These are phyloP conservation scores for Leccinum fibrillosum DNA, from an alignment of 768 basidiomycete genomes.

Conservation along the genomic window DNA sequence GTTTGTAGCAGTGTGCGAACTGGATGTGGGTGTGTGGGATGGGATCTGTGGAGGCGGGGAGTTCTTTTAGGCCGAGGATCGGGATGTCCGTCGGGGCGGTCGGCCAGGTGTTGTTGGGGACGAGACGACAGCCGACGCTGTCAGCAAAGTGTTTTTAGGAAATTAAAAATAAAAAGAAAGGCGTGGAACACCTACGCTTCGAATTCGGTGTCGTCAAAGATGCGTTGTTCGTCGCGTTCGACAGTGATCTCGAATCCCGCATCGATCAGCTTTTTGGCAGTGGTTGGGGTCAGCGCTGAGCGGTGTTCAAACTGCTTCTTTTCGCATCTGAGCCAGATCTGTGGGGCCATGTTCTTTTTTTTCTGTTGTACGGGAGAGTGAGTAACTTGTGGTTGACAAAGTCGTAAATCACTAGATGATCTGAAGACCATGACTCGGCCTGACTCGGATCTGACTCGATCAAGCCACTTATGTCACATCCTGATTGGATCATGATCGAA, in stretches of 20 bases:
- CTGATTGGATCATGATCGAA: background rate
- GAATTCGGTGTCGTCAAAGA: slow-evolving; percentile 92
- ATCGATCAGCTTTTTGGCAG: slow-evolving; percentile 82
- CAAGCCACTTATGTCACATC: background rate
- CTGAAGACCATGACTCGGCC: background rate
- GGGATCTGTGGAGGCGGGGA: slow-evolving; percentile 78
- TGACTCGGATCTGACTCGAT: background rate
- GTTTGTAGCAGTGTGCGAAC: slow-evolving; percentile 97
- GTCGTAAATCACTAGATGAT: background rate
- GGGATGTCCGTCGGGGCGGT: slow-evolving; percentile 67
- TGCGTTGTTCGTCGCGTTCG: slow-evolving; percentile 90
- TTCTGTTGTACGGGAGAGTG: background rate
- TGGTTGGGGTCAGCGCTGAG: slow-evolving; percentile 89
- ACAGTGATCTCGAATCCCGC: slow-evolving; percentile 88
- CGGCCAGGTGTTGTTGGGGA: slow-evolving; percentile 87
- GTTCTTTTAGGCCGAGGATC: slow-evolving; percentile 96
- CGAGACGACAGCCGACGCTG: slow-evolving; percentile 84
- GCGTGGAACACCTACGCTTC: slow-evolving; percentile 65
- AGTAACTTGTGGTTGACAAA: background rate
- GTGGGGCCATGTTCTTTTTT: slow-evolving; percentile 28
- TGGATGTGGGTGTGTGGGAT: slow-evolving; percentile 95
- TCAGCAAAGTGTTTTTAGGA: background rate
- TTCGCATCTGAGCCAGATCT: slow-evolving; percentile 95
- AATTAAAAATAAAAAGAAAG: no score
- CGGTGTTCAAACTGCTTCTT: slow-evolving; percentile 94